These are phyloP conservation scores for Aspergillus calidoustus DNA, from an alignment of 2,329 filamentous ascomycete species.

Conservation along the genomic window DNA sequence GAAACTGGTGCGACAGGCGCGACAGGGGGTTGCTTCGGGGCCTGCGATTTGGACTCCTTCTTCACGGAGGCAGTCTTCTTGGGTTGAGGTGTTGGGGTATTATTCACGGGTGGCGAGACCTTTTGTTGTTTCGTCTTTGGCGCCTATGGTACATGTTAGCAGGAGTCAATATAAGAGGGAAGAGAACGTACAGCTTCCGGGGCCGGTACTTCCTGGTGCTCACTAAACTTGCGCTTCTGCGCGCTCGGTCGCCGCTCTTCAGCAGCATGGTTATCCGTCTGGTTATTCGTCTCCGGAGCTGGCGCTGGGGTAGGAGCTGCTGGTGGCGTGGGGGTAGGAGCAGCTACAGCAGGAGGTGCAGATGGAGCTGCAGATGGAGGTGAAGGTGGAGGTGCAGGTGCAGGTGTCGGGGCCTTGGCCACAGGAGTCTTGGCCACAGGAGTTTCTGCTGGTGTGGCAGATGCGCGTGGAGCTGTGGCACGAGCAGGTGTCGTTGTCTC, in stretches of 20 bases:
- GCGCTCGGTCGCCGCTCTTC: conserved; percentile 34
- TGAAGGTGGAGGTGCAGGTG: conserved; percentile 32
- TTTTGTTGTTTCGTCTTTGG: conserved; percentile 49
- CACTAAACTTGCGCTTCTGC: conserved; percentile 52
- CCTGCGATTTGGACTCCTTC: conserved; percentile 34
- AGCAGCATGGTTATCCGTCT: conserved; percentile 32
- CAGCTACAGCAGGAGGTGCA: conserved; percentile 20
- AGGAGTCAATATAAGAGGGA: not conserved
- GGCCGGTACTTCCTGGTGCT: conserved; percentile 35
- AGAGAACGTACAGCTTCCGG: conserved; percentile 38
- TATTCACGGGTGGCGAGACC: conserved; percentile 34
- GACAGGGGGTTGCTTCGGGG: conserved; percentile 36
- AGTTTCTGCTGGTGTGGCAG: conserved; percentile 24
- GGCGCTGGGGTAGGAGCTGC: conserved; percentile 27
- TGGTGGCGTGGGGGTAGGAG: not conserved
- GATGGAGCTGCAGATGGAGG: conserved; percentile 32
- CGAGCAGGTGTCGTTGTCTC: conserved; percentile 49
- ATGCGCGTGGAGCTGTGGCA: conserved; percentile 33
- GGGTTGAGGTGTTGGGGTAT: conserved; percentile 27
- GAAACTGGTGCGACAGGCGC: conserved; percentile 37
- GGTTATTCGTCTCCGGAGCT: conserved; percentile 36
- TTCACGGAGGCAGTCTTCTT: conserved; percentile 38
- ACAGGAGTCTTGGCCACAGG: conserved; percentile 35
- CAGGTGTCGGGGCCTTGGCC: conserved; percentile 49
- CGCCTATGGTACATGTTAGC: conserved; percentile 40